phyloP scores from a whole-genome alignment of 2,329 filamentous ascomycete species.

The Gliomastix tumulicola region DNA sequence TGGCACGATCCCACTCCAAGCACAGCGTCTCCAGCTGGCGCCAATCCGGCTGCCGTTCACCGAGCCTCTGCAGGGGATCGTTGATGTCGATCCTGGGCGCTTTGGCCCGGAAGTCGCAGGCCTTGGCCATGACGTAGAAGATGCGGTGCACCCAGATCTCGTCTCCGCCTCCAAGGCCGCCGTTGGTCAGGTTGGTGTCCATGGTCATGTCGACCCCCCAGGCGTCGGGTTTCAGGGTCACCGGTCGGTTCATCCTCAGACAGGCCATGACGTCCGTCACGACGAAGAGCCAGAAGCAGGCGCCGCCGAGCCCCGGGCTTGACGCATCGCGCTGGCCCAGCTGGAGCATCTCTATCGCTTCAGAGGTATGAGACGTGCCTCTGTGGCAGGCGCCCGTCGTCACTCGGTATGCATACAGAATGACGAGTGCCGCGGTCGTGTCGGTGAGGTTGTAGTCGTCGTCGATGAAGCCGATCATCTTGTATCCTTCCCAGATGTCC shows the following conservation, averaged over 20 bases:
- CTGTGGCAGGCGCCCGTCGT: conserved; percentile 77
- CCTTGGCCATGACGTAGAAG: conserved; percentile 79
- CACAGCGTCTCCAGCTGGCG: conserved; percentile 71
- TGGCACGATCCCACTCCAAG: conserved; percentile 71
- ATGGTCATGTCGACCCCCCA: conserved; percentile 85
- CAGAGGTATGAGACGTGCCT: conserved; percentile 84
- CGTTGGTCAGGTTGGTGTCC: conserved; percentile 31
- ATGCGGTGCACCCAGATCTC: conserved; percentile 86
- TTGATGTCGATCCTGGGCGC: conserved; percentile 52
- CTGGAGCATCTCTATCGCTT: conserved; percentile 77
- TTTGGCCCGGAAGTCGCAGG: conserved; percentile 75
- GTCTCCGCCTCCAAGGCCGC: conserved; percentile 52
- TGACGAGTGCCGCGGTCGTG: conserved; percentile 80
- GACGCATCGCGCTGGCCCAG: conserved; percentile 84
- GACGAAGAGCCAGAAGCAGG: conserved; percentile 93
- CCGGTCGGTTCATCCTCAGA: conserved; percentile 78
- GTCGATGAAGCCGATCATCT: no score
- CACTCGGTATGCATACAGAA: conserved; percentile 87
- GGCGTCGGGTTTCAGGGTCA: conserved; percentile 82
- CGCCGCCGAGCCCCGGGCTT: conserved; percentile 70
- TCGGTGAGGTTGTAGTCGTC: conserved; percentile 74
- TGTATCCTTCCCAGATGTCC: no score
- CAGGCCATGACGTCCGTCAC: conserved; percentile 87
- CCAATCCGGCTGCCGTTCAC: conserved; percentile 70
- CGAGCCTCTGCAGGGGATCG: conserved; percentile 56